Base-by-base conservation (phyloP, 108 stramenopile species). In the Bacterosira constricta region DNA sequence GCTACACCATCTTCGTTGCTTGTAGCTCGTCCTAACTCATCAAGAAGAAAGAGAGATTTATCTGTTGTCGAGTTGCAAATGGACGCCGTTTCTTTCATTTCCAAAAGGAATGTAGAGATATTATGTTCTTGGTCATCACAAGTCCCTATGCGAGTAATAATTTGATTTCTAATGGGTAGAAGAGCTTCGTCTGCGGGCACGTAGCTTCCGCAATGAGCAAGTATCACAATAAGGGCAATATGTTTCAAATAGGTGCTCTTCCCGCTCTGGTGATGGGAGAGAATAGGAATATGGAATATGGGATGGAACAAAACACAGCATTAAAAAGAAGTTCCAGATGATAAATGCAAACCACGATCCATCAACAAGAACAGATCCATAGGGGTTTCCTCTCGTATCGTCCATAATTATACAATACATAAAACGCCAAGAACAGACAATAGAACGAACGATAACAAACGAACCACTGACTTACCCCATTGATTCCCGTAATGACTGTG, bases 1-100 rank as follows among this genome's bases (percentile, higher is more conserved):
- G 91, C 86, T 21, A 94, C 86, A 11, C 96, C 96, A 77, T 97
- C 96, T 79, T 94, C 92, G 66, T 96, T 97, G 68, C 92, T 92
- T 11, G 98, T 98, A 4, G 96, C 98, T 42, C 98, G 63, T 6
- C 98, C 98, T 25, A 98, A 84, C 75, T 98, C 98, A 63, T 98
- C 98, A 8, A 98, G 69, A 17, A 98, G 88, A 44, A 97, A 85
- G 17, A 98, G 56, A 10, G 94, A 94, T 67, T 64, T 77, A n/a
- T 79, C 62, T 2, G 87, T 90, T 17, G 96, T 91, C 11, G 84
- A 77, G 37, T 85, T 83, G 70, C 96, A 91, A 54, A 98, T 94
- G 54, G 83, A 90, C 4, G 96, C 94, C 4, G 90, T 88, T 69
- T 97, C 96, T 60, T 94, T 90, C 96, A 97, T 97, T 75, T 97